Base-by-base conservation (phyloP, 768 basidiomycete species). In the Rhodotorula taiwanensis region DNA sequence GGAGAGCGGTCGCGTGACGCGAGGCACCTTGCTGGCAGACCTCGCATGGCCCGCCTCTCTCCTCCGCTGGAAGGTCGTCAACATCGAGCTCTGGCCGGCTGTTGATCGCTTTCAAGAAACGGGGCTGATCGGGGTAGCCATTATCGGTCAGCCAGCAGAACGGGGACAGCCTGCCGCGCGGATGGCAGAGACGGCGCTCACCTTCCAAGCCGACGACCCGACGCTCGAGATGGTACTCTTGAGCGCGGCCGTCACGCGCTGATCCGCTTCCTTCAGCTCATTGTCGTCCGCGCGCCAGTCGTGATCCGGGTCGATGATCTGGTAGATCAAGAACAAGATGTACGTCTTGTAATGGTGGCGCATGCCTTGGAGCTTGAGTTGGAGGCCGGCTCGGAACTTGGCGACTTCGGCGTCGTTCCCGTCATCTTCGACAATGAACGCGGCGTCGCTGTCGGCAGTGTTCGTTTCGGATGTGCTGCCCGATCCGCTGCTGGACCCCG, bases 301-400 rank as follows among this genome's bases (percentile, higher is more conserved):
- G 31, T 52, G 44, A 10, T 66, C 47, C 16, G 65, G 65, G 20
- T 36, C 47, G 39, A 54, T 43, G 47, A 58, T 52, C 31, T 42
- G 25, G 52, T 62, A 56, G 36, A 66, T 47, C 31, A 66, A 41
- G 47, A 45, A 58, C 25, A n/a, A 11, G 27, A 62, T 51, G 56
- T 66, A 66, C 42, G 51, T 54, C 65, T 66, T 55, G 53, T 56
- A 6, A 43, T 30, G 48, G 41, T 18, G 54, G 2, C 41, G 42
- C 16, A 65, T 20, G 5, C 54, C 53, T 28, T 60, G 58, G 3
- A 34, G 18, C 48, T 48, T 27, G 13, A 20, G 31, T 4, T 50
- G 25, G 21, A 58, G 15, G 21, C 5, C 5, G 36, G 56, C 64
- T 27, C 54, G 36, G 27, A 49, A 34, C 31, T 42, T n/a, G 21